Evolutionary conservation across 139 green algal genomes (phyloP), one percentile per base, ranked within the genome.

Genomic region (Dunaliella primolecta): DNA sequence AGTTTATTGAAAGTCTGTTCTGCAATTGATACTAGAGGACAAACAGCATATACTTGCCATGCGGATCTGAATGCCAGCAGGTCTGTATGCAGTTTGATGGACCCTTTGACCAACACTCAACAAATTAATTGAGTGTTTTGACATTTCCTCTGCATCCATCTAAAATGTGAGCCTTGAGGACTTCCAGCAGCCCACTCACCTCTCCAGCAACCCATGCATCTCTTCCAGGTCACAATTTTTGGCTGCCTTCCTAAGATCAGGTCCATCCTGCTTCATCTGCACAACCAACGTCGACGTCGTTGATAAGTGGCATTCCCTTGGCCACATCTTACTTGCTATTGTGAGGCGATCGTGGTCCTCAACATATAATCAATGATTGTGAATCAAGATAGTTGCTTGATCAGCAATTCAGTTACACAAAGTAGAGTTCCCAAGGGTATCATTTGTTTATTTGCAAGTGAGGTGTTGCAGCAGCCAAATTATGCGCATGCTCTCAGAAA

Each of bases 191-290:
- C 2, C 75, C 27, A n/a, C 75, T 37, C 27, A 36, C n/a, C 29
- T 38, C 36, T 32, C 33, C 27, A 27, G 75, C 30, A 80, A n/a
- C n/a, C 7, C 2, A 7, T 35, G 71, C 71, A 77, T 77, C n/a
- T 29, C 2, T 27, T 33, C n/a, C n/a, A 80, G 29, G 71, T 33
- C 32, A 23, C 75, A 80, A 11, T 80, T 33, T 27, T 33, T 32
- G 7, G 75, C 75, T 38, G 75, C 75, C 75, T 80, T 80, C 2
- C 75, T 29, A 29, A 80, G n/a, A 33, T 36, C 27, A 36, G 30
- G 29, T 2, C 75, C 75, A 80, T 80, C 75, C 32, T 38, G 32
- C 75, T 80, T 80, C n/a, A 36, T 33, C 75, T 80, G 75, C 3
- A 7, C 29, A 80, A 36, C 1, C 29, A 80, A 20, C n/a, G 27